These are phyloP conservation scores for Mycena indigotica DNA, from an alignment of 768 basidiomycete species.

Conservation along the genomic window DNA sequence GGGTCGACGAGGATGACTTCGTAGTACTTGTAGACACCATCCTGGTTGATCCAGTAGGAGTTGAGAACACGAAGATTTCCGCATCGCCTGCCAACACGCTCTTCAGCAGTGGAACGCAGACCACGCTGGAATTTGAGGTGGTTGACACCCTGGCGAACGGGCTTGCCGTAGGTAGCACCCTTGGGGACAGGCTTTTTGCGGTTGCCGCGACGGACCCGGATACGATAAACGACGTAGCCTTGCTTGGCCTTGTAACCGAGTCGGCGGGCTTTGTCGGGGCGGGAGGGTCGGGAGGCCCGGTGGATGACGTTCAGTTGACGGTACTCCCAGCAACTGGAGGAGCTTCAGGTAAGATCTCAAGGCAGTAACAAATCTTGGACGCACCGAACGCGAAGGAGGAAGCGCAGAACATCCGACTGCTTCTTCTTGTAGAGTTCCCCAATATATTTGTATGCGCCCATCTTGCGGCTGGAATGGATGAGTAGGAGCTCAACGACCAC, in stretches of 20 bases:
- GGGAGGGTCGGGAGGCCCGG: constrained; percentile 95
- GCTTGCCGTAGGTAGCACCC: constrained; percentile 99
- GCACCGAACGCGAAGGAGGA: constrained; percentile 94
- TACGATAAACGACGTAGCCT: constrained; percentile 96
- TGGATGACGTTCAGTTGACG: constrained; percentile 98
- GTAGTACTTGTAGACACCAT: constrained; percentile 98
- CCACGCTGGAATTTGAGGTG: constrained; percentile 98
- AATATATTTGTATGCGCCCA: constrained; percentile 96
- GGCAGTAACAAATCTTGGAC: constrained; percentile 30
- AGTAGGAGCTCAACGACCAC: not conserved
- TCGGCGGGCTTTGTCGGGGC: constrained; percentile 98
- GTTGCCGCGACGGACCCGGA: constrained; percentile 97
- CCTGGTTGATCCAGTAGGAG: constrained; percentile 99
- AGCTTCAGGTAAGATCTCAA: not conserved
- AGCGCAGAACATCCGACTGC: constrained; percentile 95
- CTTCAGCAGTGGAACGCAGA: constrained; percentile 91
- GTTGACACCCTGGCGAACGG: constrained; percentile 99
- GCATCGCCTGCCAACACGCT: constrained; percentile 95
- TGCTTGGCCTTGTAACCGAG: constrained; percentile 99
- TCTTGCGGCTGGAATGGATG: constrained; percentile 50
- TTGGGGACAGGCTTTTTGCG: constrained; percentile 98
- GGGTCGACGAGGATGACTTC: constrained; percentile 99
- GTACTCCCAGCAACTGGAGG: constrained; percentile 91
- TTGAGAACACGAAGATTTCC: constrained; percentile 96
- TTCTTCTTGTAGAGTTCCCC: constrained; percentile 98